Base-by-base conservation (phyloP, 2,329 filamentous ascomycete species). In the Colletotrichum tofieldiae region DNA sequence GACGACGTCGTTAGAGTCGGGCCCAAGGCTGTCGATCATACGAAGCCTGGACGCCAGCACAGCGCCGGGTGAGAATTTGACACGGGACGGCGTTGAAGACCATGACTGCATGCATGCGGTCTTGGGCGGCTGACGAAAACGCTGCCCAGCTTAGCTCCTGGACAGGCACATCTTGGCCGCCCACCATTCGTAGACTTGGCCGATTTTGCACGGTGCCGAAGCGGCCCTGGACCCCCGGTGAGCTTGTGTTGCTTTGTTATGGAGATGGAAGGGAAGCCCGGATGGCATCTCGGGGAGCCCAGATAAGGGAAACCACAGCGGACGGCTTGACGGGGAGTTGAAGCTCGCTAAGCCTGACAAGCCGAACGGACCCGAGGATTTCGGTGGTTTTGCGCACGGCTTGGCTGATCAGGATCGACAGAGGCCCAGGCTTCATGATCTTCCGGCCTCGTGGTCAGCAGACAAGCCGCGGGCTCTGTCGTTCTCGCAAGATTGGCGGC, bases 361-460 rank as follows among this genome's bases (percentile, higher is more conserved):
- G 70, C 54, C 54, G 26, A 59, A n/a, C 54, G 37, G 41, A 26
- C 58, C 45, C 54, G 65, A 60, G 52, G 16, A 35, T 26, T 55
- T 60, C 59, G 52, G 59, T 14, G 29, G 29, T 60, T 69, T 65
- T 54, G 47, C 29, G 47, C 54, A 43, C 12, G 32, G 43, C 43
- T 43, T n/a, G 26, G 45, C 20, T 65, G 45, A 60, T 60, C 54
- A 69, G 32, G 65, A 69, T 72, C 65, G 66, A 54, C 65, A 29
- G 14, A 12, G 65, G 52, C 32, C 54, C 45, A 59, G 65, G 58
- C 59, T 64, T 56, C 29, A 41, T 60, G 58, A 60, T 72, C 58
- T 58, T 67, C 51, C 64, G 51, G 58, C 56, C 64, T 43, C 41
- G 26, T 52, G 64, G 68, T 52, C 64, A 70, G 63, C 58, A 52